Conservation (phyloP, 129 eudicot species). For the Gnaphalium uliginosum region DNA sequence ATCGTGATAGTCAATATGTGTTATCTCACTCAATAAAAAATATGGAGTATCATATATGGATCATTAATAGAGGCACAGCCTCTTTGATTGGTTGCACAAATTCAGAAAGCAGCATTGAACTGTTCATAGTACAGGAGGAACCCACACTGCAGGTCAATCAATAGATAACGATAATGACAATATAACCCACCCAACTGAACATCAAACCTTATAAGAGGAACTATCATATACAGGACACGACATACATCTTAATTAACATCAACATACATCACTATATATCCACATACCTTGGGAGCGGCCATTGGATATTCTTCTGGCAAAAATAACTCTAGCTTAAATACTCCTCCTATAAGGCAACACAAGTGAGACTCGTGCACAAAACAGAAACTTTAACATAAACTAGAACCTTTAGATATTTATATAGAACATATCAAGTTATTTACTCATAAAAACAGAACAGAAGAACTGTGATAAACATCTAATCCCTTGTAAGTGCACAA, state of each 20-base stretch:
- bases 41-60: not conserved
- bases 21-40: slow-evolving; percentile 7
- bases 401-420: slow-evolving; percentile 10
- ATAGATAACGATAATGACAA: not conserved
- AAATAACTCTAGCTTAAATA: slow-evolving; percentile 58
- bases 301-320: slow-evolving; percentile 65
- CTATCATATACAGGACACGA: slow-evolving; percentile 5
- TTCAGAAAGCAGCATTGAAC: not conserved
- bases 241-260: not conserved
- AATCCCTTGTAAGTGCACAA: not conserved
- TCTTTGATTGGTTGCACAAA: not conserved
- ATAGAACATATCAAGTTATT: not conserved
- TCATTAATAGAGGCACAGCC: slow-evolving; percentile 6
- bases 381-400: not conserved
- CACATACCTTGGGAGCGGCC: slow-evolving; percentile 63
- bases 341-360: slow-evolving; percentile 44
- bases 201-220: slow-evolving; percentile 10
- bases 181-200: slow-evolving; percentile 4
- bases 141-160: slow-evolving; percentile 10
- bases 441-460: not conserved
- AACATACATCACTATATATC: slow-evolving; percentile 6
- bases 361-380: slow-evolving; percentile 17
- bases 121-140: not conserved
- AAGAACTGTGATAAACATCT: not conserved
- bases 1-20: slow-evolving; percentile 10